Evolutionary conservation across 2,329 filamentous ascomycete genomes (phyloP).

Genomic region (Tolypocladium album): DNA sequence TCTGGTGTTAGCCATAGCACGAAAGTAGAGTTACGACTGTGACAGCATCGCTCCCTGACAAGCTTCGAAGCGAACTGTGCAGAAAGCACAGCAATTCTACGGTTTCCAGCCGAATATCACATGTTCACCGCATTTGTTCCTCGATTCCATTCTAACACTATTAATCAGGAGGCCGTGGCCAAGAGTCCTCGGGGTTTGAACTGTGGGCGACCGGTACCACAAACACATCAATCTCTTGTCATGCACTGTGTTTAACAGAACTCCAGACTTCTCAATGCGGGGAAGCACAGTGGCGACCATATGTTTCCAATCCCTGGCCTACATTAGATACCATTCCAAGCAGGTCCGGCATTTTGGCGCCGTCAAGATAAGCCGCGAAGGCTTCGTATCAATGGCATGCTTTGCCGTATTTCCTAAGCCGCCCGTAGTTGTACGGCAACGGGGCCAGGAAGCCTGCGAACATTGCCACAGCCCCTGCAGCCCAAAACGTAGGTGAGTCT

Average conservation of each 20-base stretch:
- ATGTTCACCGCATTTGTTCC: too few relatives aligned
- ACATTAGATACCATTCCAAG: not conserved
- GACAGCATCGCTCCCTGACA: too few relatives aligned
- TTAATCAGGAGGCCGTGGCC: not conserved
- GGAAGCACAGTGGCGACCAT: not conserved
- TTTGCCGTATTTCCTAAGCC: constrained; percentile 36
- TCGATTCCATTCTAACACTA: too few relatives aligned
- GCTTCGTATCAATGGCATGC: constrained; percentile 28
- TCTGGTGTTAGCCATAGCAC: too few relatives aligned
- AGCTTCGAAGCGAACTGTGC: too few relatives aligned
- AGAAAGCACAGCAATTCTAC: too few relatives aligned
- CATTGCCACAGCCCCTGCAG: constrained; percentile 33
- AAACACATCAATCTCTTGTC: not conserved
- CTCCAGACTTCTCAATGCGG: not conserved
- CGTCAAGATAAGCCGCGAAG: too few relatives aligned
- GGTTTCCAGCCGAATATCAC: too few relatives aligned
- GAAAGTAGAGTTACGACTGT: too few relatives aligned
- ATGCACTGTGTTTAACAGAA: not conserved
- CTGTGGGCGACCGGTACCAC: not conserved
- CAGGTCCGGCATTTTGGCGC: too few relatives aligned
- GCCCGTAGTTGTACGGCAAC: constrained; percentile 41
- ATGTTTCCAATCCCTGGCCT: not conserved
- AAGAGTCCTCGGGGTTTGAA: not conserved
- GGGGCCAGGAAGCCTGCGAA: constrained; percentile 35
- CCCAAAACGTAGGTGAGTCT: constrained; percentile 38